Base-by-base conservation (phyloP, 306 rosid species). In the Arachis stenosperma region DNA sequence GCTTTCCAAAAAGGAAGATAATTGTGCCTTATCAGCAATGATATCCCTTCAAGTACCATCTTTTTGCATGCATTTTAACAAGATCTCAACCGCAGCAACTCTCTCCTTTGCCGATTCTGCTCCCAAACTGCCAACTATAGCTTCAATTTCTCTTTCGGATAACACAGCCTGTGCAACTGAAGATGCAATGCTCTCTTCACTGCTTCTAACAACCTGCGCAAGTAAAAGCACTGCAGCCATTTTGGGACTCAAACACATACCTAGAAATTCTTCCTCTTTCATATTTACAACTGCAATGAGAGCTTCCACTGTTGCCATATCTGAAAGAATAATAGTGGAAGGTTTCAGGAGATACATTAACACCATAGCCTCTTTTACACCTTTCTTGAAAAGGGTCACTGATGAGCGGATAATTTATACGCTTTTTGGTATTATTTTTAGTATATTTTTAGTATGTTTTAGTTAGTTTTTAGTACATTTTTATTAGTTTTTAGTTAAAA, bases 341-440 rank as follows among this genome's bases (percentile, higher is more conserved):
- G 83, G 84, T 55, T 84, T 89, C 58, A 91, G 70, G 39, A 88
- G 88, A 85, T 88, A 85, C 73, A 94, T 78, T 81, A 91, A 71
- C 60, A 89, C 96, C 65, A 91, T 89, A 71, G 92, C 92, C 74
- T 91, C 96, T 44, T 82, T 52, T 73, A 89, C 75, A 9, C 98
- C 98, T 52, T 88, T 85, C 83, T 81, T 84, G 81, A 94, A 83
- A 75, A 94, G 92, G 56, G 84, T 79, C n/a, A n/a, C n/a, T n/a
- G n/a, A n/a, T n/a, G n/a, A n/a, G n/a, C n/a, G n/a, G n/a, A n/a
- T n/a, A n/a, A n/a, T n/a, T n/a, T n/a, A n/a, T n/a, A n/a, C n/a
- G n/a, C n/a, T n/a, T n/a, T n/a, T n/a, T n/a, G n/a, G n/a, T n/a
- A n/a, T n/a, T n/a, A n/a, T n/a, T n/a, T n/a, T n/a, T n/a, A n/a